A percentile compares a stretch with the other conserved stretches of the same genome.
These are phyloP conservation scores for Erythrophleum ivorense DNA, from an alignment of 331 rosid genomes.

Conservation along the genomic window DNA sequence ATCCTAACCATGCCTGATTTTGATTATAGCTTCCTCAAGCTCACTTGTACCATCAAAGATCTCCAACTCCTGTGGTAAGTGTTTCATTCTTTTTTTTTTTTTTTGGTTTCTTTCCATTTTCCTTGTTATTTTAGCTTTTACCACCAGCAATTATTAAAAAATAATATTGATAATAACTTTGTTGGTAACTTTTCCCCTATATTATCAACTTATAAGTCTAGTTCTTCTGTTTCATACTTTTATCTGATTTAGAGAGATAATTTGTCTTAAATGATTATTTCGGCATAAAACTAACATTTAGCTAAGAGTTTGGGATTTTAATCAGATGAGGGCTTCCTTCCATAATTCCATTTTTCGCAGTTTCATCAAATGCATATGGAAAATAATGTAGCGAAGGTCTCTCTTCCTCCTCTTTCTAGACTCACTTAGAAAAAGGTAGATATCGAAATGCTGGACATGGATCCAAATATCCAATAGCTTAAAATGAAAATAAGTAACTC, in stretches of 20 bases:
- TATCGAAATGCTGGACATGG: neutral
- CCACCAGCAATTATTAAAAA: neutral
- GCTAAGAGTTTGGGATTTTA: neutral
- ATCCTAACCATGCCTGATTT: conserved; percentile 69
- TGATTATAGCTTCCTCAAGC: conserved; percentile 74
- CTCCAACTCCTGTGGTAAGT: conserved; percentile 63
- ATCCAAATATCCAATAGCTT: neutral
- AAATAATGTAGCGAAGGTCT: neutral
- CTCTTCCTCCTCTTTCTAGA: neutral
- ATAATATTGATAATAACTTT: neutral
- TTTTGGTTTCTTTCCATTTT: too few species aligned
- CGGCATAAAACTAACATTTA: neutral
- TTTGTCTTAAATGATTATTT: neutral
- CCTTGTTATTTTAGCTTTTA: neutral
- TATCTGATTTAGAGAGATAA: neutral
- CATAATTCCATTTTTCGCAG: neutral
- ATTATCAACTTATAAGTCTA: neutral
- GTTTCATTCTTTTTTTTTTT: neutral
- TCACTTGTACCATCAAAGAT: conserved; percentile 64
- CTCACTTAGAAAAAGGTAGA: neutral
- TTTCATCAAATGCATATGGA: neutral
- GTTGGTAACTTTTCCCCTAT: neutral
- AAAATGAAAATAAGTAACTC: neutral
- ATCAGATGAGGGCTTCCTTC: neutral
- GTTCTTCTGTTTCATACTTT: neutral